Base-by-base conservation (phyloP, 371 early-diverging fungal species). In the Mortierella sp. region DNA sequence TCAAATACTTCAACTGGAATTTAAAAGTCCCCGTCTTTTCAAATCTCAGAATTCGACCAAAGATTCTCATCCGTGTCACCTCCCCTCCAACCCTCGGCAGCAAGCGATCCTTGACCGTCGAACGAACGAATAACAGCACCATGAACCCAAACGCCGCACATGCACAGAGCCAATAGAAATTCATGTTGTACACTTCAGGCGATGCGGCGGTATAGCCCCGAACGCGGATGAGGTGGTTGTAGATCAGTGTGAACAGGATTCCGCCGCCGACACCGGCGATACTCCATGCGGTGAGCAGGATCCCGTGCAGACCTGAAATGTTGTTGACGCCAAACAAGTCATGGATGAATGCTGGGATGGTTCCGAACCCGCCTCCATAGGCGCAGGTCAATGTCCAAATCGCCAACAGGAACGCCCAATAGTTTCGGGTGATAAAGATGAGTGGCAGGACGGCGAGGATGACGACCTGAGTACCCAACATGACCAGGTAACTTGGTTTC, bases 311-410 rank as follows among this genome's bases (percentile, higher is more conserved):
- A 51, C 92, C 92, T 44, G 93, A 93, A 44, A 92, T 91, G 80
- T 93, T 93, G 88, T 90, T 91, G 80, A 90, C 82, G 2, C 93
- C 93, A 77, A 92, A 94, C 89, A 93, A 89, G 73, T 94, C 94
- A 50, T 93, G 88, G 4, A 94, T 89, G 78, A 93, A 93, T 11
- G 93, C 93, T 0, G 93, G 94, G 55, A 94, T 93, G 78, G 92
- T 90, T 11, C 93, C 94, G 59, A 93, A 93, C 11, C 93, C 94
- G 24, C 91, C 91, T n/a, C 92, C 92, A 46, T 92, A 92, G 83
- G 90, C 91, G n/a, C 89, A 80, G 19, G 91, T 90, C 31, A 90
- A 77, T 13, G 88, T 79, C 89, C 91, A 91, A 53, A 91, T 82
- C 19, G 89, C 82, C 43, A 84, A 69, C 48, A 93, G 74, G 84